phyloP scores from a whole-genome alignment of 176 grass and related monocot species.

The Panicum miliaceum region DNA sequence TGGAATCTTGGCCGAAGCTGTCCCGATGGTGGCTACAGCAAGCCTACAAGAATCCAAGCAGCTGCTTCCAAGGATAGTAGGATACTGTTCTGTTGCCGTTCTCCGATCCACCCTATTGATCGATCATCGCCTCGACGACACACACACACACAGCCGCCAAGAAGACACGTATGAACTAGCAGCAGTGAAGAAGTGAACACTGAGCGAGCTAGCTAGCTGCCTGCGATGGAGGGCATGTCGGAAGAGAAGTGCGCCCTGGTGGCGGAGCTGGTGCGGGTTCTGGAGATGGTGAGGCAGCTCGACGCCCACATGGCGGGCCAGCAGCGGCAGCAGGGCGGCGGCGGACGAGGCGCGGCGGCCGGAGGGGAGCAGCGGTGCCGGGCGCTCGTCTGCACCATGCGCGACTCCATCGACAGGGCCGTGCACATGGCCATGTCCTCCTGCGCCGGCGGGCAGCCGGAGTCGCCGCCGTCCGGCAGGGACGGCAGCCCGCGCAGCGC shows the following conservation, averaged over 20 bases:
- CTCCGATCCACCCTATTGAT: not conserved
- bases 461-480: constrained; percentile 56
- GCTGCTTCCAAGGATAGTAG: no score
- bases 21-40: no score
- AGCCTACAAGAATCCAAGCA: no score
- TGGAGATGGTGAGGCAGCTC: constrained; percentile 60
- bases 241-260: constrained; percentile 50
- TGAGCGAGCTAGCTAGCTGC: not conserved
- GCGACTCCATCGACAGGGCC: constrained; percentile 61
- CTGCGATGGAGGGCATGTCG: constrained; percentile 43
- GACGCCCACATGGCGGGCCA: constrained; percentile 56
- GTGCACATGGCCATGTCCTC: constrained; percentile 53
- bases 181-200: not conserved
- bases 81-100: no score
- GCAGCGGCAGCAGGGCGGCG: not conserved
- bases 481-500: constrained; percentile 59
- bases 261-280: constrained; percentile 64
- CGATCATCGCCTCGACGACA: not conserved
- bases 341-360: not conserved
- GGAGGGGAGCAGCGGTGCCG: constrained; percentile 47
- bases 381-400: constrained; percentile 54
- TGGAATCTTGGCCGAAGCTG: no score
- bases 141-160: not conserved
- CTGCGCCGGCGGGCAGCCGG: constrained; percentile 3
- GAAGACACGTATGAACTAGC: not conserved